Evolutionary conservation across 2,329 filamentous ascomycete genomes (phyloP).

Genomic region (Emergomyces pasteurianus): DNA sequence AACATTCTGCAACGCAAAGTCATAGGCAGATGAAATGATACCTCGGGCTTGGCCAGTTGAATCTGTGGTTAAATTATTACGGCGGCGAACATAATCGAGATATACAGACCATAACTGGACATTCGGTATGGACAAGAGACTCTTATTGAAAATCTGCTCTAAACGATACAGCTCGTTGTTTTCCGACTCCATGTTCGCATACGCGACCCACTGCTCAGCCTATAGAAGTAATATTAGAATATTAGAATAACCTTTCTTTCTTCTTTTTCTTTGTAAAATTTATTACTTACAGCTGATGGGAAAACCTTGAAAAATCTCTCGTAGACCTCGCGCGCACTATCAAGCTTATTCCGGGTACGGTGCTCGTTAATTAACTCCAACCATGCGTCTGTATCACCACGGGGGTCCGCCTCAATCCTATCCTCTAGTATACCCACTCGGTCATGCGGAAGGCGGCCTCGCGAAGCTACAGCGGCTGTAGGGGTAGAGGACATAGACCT

Average conservation of each 20-base stretch:
- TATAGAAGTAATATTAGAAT: conserved; percentile 30
- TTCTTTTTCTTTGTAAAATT: not conserved
- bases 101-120: conserved; percentile 87
- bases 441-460: conserved; percentile 56
- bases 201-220: conserved; percentile 86
- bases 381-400: conserved; percentile 89
- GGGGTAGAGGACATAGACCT: conserved; percentile 28
- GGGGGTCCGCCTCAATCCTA: conserved; percentile 80
- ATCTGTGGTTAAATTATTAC: conserved; percentile 78
- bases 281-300: conserved; percentile 68
- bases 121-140: conserved; percentile 65
- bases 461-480: conserved; percentile 35
- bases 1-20: conserved; percentile 80
- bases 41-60: conserved; percentile 61
- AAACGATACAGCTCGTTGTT: conserved; percentile 70
- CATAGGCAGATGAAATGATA: conserved; percentile 75
- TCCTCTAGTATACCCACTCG: conserved; percentile 73
- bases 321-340: conserved; percentile 68
- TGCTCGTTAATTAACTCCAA: conserved; percentile 74
- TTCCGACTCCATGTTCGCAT: conserved; percentile 79
- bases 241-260: conserved; percentile 24
- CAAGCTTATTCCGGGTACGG: conserved; percentile 66
- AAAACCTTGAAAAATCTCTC: conserved; percentile 81
- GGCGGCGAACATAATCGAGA: conserved; percentile 84
- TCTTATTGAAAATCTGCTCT: conserved; percentile 72